Evolutionary conservation across 164 flowering plant genomes (phyloP), one percentile per base, ranked within the genome.

Genomic region (Houttuynia cordata): DNA sequence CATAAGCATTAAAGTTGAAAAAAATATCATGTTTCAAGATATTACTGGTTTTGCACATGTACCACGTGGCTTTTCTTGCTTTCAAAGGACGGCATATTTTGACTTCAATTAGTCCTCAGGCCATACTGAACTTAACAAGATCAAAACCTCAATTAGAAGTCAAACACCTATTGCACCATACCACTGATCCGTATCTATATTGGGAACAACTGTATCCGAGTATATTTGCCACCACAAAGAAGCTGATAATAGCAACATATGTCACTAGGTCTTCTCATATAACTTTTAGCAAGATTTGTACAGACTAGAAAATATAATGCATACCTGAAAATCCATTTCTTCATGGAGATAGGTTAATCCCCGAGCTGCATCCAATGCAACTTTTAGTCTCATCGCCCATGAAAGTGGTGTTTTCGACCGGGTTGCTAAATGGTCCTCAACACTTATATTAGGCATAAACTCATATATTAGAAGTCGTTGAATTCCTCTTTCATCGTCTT

Each of bases 401-500:
- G 99, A 65, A 58, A 93, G 83, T 42, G 78, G 59, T 52, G 70
- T 63, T 8, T 65, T 39, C 12, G 88, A 81, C 22, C 74, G 78
- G 54, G 58, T 10, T 19, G 88, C 81, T 67, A 93, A 72, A 77
- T 93, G 93, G 73, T 84, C 74, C 45, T 80, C 95, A 20, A 93
- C 92, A 56, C 99, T 90, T 72, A 83, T 69, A 30, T 89, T 85
- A 23, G 91, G 86, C 95, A 93, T 83, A 55, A 70, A 90, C 64
- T 93, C 95, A 67, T 93, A 93, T 13, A 90, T 57, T 51, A 93
- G 72, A 68, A 90, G 85, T 70, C 95, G 72, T 57, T 93, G 99
- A 23, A 85, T 85, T 62, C 99, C 99, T 75, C 99, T 80, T 67
- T 93, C 99, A 65, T 88, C 97, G 63, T 83, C 87, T 37, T 93